Conservation (phyloP, 768 basidiomycete species). For the Suillus subalutaceus region DNA sequence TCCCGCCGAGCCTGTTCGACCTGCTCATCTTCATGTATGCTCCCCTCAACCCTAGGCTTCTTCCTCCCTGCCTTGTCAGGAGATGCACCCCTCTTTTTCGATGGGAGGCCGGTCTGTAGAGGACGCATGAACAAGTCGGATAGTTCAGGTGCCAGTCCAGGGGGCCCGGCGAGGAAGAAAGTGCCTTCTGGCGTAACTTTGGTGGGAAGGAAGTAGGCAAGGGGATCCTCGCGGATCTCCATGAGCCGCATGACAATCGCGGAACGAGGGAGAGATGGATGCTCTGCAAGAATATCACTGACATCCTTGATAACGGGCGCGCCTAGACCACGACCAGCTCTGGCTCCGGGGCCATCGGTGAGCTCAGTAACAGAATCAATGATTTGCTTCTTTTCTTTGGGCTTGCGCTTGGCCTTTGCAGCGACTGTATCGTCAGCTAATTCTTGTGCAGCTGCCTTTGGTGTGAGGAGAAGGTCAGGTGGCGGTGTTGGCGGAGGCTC, state of each 20-base stretch:
- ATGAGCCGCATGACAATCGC: constrained; percentile 83
- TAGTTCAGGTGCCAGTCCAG: constrained; percentile 81
- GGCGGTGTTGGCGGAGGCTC: constrained; percentile 81
- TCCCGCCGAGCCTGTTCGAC: constrained; percentile 76
- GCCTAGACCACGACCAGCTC: constrained; percentile 59
- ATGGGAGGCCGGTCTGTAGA: constrained; percentile 44
- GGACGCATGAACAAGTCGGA: constrained; percentile 85
- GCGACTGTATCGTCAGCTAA: constrained; percentile 42
- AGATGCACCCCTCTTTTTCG: constrained; percentile 63
- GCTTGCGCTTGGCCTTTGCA: constrained; percentile 50
- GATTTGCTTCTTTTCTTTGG: constrained; percentile 82
- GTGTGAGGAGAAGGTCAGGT: constrained; percentile 53
- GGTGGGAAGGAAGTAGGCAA: constrained; percentile 84
- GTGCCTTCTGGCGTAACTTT: constrained; percentile 70
- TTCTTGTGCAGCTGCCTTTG: constrained; percentile 47
- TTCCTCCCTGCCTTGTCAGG: constrained; percentile 59
- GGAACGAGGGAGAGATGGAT: constrained; percentile 85
- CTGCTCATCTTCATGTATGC: constrained; percentile 53
- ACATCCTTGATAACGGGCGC: constrained; percentile 57
- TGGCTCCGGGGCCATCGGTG: constrained; percentile 58
- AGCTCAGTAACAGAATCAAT: constrained; percentile 92
- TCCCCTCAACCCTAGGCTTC: constrained; percentile 59
- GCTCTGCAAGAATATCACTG: constrained; percentile 74
- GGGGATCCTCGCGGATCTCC: constrained; percentile 83
- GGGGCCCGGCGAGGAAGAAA: constrained; percentile 84